A percentile compares a stretch with the other conserved stretches of the same genome.
phyloP scores from a whole-genome alignment of 768 basidiomycete genomes.

The Pisolithus marmoratus region DNA sequence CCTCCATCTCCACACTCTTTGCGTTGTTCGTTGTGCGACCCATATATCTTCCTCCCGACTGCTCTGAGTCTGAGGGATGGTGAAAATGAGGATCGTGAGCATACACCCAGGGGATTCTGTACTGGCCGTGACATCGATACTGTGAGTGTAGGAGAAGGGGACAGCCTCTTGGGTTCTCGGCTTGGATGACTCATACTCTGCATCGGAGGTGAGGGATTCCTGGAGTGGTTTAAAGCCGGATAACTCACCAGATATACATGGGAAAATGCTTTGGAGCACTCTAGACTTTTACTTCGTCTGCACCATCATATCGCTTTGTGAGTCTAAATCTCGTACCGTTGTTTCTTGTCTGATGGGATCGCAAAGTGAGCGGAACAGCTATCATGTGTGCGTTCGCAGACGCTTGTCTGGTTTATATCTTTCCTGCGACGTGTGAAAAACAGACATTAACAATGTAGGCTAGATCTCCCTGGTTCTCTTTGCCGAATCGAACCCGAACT shows the following conservation, averaged over 20 bases:
- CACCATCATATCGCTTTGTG: conserved; percentile 50
- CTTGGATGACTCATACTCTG: not conserved
- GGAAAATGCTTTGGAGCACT: conserved; percentile 43
- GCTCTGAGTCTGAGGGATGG: not conserved
- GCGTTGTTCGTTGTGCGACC: conserved; percentile 57
- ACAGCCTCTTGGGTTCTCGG: not conserved
- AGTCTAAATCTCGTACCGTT: conserved; percentile 15
- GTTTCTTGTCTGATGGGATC: conserved; percentile 1
- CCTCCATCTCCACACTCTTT: conserved; percentile 72
- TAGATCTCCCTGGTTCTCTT: conserved; percentile 68
- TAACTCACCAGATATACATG: conserved; percentile 47
- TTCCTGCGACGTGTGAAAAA: conserved; percentile 19
- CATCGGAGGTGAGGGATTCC: not conserved
- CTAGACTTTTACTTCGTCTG: conserved; percentile 64
- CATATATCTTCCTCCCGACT: not conserved
- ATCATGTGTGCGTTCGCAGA: conserved; percentile 51
- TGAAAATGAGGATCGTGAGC: not conserved
- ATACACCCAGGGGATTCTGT: not conserved
- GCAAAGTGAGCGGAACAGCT: conserved; percentile 63
- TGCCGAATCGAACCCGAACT: conserved; percentile 50
- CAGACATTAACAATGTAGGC: conserved; percentile 89
- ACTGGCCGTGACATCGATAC: not conserved
- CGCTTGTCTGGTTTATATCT: conserved; percentile 11
- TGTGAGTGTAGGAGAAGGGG: not conserved
- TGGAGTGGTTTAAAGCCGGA: not conserved